Percentiles rank a stretch among this genome's conserved stretches.
These are phyloP conservation scores for Allium fistulosum DNA, from an alignment of 106 monocot genomes.

Conservation along the genomic window DNA sequence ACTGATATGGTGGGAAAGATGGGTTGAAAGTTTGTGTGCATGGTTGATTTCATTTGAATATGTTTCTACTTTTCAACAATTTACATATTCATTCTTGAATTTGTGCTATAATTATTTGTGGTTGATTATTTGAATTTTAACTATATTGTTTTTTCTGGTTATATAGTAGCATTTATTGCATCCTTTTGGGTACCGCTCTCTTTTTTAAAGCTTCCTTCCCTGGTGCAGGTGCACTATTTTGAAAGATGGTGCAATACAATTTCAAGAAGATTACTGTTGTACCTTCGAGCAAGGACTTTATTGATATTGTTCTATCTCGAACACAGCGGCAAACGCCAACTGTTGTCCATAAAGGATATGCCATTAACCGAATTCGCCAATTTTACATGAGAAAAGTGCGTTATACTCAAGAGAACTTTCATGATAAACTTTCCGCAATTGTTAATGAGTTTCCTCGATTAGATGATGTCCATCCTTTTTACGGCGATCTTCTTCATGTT, in stretches of 20 bases:
- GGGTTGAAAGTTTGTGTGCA: too few species aligned
- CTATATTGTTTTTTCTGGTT: too few species aligned
- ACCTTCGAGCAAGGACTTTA: slow-evolving; percentile 76
- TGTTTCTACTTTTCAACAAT: too few species aligned
- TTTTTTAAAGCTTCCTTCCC: too few species aligned
- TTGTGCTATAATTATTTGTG: too few species aligned
- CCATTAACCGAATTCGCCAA: slow-evolving; percentile 76
- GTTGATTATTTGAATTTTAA: too few species aligned
- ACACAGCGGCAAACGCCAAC: slow-evolving; percentile 97
- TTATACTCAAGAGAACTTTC: slow-evolving; percentile 84
- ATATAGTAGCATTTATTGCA: too few species aligned
- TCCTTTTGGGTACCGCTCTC: too few species aligned
- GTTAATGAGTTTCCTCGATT: slow-evolving; percentile 87
- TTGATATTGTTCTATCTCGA: slow-evolving; percentile 91
- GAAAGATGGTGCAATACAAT: slow-evolving; percentile 93
- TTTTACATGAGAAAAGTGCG: slow-evolving; percentile 97
- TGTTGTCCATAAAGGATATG: slow-evolving; percentile 96
- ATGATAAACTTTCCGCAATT: slow-evolving; percentile 83
- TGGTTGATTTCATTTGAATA: too few species aligned
- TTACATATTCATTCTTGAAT: too few species aligned
- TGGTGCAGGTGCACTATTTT: too few species aligned
- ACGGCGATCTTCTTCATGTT: slow-evolving; percentile 83
- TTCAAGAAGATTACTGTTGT: slow-evolving; percentile 96
- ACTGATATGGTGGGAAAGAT: too few species aligned
- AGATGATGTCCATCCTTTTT: slow-evolving; percentile 92